Conservation (phyloP, 352 stramenopile genomes). For the Pythium rishiriense region DNA sequence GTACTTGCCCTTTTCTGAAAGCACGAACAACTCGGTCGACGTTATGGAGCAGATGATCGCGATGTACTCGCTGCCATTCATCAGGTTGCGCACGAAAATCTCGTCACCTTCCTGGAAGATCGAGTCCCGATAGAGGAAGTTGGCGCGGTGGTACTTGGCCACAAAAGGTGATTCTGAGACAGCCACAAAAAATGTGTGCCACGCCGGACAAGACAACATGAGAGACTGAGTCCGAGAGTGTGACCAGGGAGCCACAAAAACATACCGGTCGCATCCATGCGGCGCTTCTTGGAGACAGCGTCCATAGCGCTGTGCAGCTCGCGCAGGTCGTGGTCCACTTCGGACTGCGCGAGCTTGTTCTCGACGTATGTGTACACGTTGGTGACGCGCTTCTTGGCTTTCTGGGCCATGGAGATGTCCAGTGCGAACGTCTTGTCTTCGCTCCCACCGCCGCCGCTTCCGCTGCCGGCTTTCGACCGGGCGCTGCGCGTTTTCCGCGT, state of each 20-base stretch:
- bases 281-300: slow-evolving; percentile 61
- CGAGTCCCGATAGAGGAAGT: slow-evolving; percentile 73
- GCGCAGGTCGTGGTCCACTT: slow-evolving; percentile 72
- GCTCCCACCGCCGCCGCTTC: neutral
- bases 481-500: slow-evolving; percentile 78
- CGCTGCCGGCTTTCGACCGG: slow-evolving; percentile 45
- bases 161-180: slow-evolving; percentile 37
- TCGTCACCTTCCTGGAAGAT: slow-evolving; percentile 83
- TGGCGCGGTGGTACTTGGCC: slow-evolving; percentile 71
- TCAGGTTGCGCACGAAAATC: slow-evolving; percentile 68
- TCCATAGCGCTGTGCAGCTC: slow-evolving; percentile 38
- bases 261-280: slow-evolving; percentile 42
- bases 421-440: slow-evolving; percentile 34
- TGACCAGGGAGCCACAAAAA: neutral
- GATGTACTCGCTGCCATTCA: slow-evolving; percentile 54
- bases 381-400: slow-evolving; percentile 69
- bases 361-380: slow-evolving; percentile 73
- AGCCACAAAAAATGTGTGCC: neutral
- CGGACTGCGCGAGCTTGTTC: slow-evolving; percentile 66
- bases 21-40: slow-evolving; percentile 69
- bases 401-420: slow-evolving; percentile 48
- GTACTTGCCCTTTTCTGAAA: slow-evolving; percentile 83
- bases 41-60: slow-evolving; percentile 73
- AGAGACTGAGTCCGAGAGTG: too few species aligned
- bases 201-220: too few species aligned